phyloP scores from a whole-genome alignment of 225 moss, liverwort and hornwort genomes.

The Bryum argenteum region DNA sequence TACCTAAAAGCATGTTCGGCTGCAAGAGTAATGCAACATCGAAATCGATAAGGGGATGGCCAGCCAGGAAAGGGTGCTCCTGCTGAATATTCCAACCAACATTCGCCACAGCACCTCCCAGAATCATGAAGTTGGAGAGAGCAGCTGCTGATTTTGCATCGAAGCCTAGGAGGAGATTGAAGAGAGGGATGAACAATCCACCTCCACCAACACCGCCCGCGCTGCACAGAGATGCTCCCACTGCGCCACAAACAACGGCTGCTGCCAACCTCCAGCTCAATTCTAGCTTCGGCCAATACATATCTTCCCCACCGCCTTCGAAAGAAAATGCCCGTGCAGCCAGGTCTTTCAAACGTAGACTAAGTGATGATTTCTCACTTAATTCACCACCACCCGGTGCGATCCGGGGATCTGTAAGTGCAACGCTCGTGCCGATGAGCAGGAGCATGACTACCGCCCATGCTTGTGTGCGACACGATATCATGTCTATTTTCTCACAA shows the following conservation, averaged over 20 bases:
- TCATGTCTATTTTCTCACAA: background rate
- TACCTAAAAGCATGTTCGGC: conserved; percentile 46
- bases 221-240: conserved; percentile 43
- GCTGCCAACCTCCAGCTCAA: conserved; percentile 28
- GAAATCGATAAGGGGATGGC: conserved; percentile 32
- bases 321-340: conserved; percentile 10
- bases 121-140: conserved; percentile 47
- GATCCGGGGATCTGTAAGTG: background rate
- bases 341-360: conserved; percentile 10
- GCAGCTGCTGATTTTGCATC: conserved; percentile 43
- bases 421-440: conserved; percentile 16
- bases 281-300: conserved; percentile 37
- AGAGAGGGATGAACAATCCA: conserved; percentile 42
- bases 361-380: conserved; percentile 6
- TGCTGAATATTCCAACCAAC: conserved; percentile 31
- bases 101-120: conserved; percentile 40
- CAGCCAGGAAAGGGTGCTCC: conserved; percentile 33
- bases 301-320: background rate
- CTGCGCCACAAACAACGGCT: conserved; percentile 27
- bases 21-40: conserved; percentile 36
- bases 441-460: conserved; percentile 11
- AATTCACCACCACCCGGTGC: background rate
- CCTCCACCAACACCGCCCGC: conserved; percentile 42
- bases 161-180: conserved; percentile 43
- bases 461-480: background rate